Base-by-base conservation (phyloP, 2,329 filamentous ascomycete species). In the Penicillium sp. region DNA sequence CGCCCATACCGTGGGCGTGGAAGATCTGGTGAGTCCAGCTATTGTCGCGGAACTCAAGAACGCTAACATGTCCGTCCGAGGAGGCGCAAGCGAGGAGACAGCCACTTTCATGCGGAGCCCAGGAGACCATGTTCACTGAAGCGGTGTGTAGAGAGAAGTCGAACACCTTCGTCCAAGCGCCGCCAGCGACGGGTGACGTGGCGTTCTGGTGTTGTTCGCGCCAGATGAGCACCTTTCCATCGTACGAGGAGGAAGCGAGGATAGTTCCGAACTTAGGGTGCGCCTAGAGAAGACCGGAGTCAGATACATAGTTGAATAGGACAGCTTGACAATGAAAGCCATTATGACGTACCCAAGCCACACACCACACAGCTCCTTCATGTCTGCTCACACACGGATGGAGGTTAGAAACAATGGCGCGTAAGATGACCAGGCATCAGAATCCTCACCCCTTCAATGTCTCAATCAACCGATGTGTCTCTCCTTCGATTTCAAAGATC, bases 211-310 rank as follows among this genome's bases (percentile, higher is more conserved):
- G 61, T 69, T 90, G 85, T 73, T 98, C 93, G 69, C 90, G 88
- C 89, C 91, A 98, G 77, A 98, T 95, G 70, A 97, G 83, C 58
- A 98, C 91, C 73, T 95, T 95, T 72, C 91, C 93, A 72, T 98
- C 93, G 75, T 96, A 98, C 58, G 87, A 88, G 45, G 89, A 88
- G 54, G 88, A 95, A 49, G 93, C 93, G 53, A 98, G 84, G 66
- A 98, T 96, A 69, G 91, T 96, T 75, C 93, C 93, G 72, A 94
- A 97, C 70, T 98, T 97, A 56, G 93, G 93, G 67, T 98, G 93
- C 43, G 91, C 90, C 76, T 78, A 56, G 35, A 38, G 24, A 29
- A 19, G 45, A 29, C 45, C 21, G 7, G 34, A 56, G 53, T 40
- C 32, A 21, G 43, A 22, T 43, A n/a, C n/a, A n/a, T n/a, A n/a